Evolutionary conservation across 495 filamentous ascomycete species (phyloP), one percentile per base, ranked within the genome.

Genomic region (Talaromyces proteolyticus): DNA sequence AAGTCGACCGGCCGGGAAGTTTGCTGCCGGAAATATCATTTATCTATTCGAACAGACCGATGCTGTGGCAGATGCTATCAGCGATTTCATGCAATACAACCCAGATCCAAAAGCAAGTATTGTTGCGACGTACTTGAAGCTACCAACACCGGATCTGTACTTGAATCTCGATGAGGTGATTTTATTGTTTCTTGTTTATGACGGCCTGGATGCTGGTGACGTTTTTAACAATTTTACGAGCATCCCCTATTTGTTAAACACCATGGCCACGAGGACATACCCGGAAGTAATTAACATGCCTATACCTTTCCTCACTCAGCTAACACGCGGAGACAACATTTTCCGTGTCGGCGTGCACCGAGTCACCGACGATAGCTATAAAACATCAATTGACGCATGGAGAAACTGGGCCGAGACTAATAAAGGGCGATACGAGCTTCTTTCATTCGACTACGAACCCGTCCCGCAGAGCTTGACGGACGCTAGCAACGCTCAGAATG

Each of bases 111-210:
- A 67, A 38, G 63, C 63, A 3, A 53, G 56, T 38, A 64, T 64
- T 21, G 61, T 67, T 24, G 61, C 57, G 16, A 66, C 63, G 6
- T 67, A 60, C 25, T 56, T 62, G 52, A 62, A 62, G 36, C 21
- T 66, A 2, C 47, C 51, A 11, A 61, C 56, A 2, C 61, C 59
- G 0, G 55, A 55, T 42, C 17, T 59, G 21, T 51, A 54, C 2
- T 45, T 65, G 2, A 59, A 66, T 21, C 40, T 67, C 4, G 64
- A 66, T 22, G 57, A 66, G 40, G 58, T 47, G 3, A 57, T 57
- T 36, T 49, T 67, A 51, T 56, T 67, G 63, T 66, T 67, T 59
- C 55, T 67, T 18, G 63, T 67, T 10, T 67, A 67, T 29, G 63
- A 64, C 29, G 64, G 64, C 6, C 50, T 56, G 6, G 59, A 67